A percentile compares a stretch with the other conserved stretches of the same genome.
These are phyloP conservation scores for Grammothele lineata DNA, from an alignment of 768 basidiomycete species.

Conservation along the genomic window DNA sequence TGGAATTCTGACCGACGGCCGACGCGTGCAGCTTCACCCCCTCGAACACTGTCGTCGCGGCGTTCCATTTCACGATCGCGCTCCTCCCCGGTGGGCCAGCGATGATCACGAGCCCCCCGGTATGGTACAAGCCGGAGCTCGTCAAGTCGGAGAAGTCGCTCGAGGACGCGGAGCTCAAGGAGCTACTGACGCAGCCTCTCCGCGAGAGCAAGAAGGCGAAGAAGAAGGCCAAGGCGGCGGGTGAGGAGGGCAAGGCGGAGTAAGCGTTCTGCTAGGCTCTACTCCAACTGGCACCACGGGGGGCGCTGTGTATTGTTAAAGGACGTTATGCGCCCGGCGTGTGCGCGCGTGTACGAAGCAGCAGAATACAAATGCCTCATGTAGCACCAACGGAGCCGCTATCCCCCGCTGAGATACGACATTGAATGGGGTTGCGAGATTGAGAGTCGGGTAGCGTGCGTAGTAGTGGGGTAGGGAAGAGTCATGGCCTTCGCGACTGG, in stretches of 20 bases:
- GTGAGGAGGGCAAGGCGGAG: slow-evolving; percentile 41
- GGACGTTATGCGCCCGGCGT: background rate
- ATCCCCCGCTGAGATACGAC: no score
- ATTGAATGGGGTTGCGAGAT: no score
- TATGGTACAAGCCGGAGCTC: slow-evolving; percentile 92
- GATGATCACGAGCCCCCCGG: slow-evolving; percentile 80
- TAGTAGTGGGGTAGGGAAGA: no score
- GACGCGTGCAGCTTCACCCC: slow-evolving; percentile 62
- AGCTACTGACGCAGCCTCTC: slow-evolving; percentile 69
- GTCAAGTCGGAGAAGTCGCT: slow-evolving; percentile 88
- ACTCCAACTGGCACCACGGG: slow-evolving; percentile 21
- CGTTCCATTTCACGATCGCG: slow-evolving; percentile 96
- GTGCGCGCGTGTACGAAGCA: background rate
- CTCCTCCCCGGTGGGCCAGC: slow-evolving; percentile 86
- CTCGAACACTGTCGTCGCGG: slow-evolving; percentile 80
- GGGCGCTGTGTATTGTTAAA: slow-evolving; percentile 16
- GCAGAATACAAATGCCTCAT: slow-evolving; percentile 15
- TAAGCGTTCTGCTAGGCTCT: slow-evolving; percentile 16
- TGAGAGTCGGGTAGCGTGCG: no score
- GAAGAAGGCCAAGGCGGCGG: slow-evolving; percentile 67
- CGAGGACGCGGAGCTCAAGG: slow-evolving; percentile 83
- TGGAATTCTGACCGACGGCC: background rate
- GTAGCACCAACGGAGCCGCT: no score
- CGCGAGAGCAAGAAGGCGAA: slow-evolving; percentile 91
- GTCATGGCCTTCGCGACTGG: no score